Base-by-base conservation (phyloP, 164 flowering plant genomes). In the Brasenia schreberi region DNA sequence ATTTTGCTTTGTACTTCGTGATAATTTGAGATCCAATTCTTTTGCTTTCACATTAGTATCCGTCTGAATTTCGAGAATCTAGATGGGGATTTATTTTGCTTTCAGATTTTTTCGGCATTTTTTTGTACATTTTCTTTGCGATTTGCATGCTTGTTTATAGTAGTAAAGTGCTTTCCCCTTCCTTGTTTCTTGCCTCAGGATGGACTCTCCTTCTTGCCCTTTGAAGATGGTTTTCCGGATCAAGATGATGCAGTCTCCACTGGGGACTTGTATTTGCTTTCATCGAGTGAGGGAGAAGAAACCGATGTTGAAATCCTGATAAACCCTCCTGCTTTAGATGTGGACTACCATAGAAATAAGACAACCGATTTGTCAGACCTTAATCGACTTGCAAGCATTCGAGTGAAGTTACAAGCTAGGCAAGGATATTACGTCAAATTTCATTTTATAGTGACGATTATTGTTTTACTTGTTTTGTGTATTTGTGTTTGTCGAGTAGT, bases 231-330 rank as follows among this genome's bases (percentile, higher is more conserved):
- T 2, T 49, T 49, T 49, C 12, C 80, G 81, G 84, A 71, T 7
- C 79, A 75, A n/a, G 71, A 52, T 71, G 82, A 77, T 9, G 80
- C 70, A 39, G 7, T 75, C 42, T 18, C 63, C 44, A 79, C 71
- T 6, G 69, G 42, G 9, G 53, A 14, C 68, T 27, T 59, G 14
- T 79, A 75, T 64, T 64, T 72, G 52, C 27, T 72, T 18, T 86
- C 87, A 18, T 83, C 92, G 4, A 93, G 97, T 76, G 98, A 86
- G 14, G 87, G 86, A 59, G 98, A 93, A 70, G 63, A 61, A 4
- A 86, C 88, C 70, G 97, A 93, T 72, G 71, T 78, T 16, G 98
- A 93, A 5, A 43, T 80, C 59, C 39, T 84, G 10, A 42, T 90
- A 42, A 81, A 77, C 71, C 86, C 96, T 19, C 63, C 84, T 49